Conservation (phyloP, 2,329 filamentous ascomycete genomes). For the Emergomyces pasteurianus region DNA sequence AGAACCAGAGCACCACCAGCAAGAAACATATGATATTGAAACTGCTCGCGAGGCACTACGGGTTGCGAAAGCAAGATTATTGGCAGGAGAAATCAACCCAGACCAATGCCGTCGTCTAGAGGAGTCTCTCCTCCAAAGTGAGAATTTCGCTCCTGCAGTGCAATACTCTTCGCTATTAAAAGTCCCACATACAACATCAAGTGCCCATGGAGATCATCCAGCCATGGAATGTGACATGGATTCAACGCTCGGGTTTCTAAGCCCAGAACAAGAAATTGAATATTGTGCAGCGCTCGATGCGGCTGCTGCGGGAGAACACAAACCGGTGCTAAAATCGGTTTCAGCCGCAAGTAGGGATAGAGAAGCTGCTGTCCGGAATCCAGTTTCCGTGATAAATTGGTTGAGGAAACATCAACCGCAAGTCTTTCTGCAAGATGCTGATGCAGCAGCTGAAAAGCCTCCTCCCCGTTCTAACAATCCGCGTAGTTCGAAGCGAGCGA, state of each 20-base stretch:
- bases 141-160: conserved; percentile 26
- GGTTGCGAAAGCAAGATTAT: conserved; percentile 28
- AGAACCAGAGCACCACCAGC: conserved; percentile 27
- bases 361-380: conserved; percentile 57
- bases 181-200: conserved; percentile 18
- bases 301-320: conserved; percentile 43
- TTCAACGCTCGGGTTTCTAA: conserved; percentile 32
- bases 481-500: conserved; percentile 30
- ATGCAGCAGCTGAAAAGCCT: conserved; percentile 35
- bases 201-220: conserved; percentile 8
- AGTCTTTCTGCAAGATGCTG: conserved; percentile 69
- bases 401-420: conserved; percentile 73
- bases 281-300: conserved; percentile 33
- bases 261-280: conserved; percentile 32
- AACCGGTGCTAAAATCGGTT: conserved; percentile 23
- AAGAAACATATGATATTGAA: conserved; percentile 22
- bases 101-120: conserved; percentile 29
- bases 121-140: conserved; percentile 25
- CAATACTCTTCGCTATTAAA: conserved; percentile 23
- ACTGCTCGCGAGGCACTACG: conserved; percentile 25
- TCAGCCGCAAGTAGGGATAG: conserved; percentile 41
- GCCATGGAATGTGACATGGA: conserved; percentile 15
- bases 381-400: conserved; percentile 93
- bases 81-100: conserved; percentile 24
- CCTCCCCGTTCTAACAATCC: conserved; percentile 27